A percentile compares a stretch with the other conserved stretches of the same genome.
Evolutionary conservation across 805 yeast genomes (phyloP).

Genomic region (Suhomyces sp.): DNA sequence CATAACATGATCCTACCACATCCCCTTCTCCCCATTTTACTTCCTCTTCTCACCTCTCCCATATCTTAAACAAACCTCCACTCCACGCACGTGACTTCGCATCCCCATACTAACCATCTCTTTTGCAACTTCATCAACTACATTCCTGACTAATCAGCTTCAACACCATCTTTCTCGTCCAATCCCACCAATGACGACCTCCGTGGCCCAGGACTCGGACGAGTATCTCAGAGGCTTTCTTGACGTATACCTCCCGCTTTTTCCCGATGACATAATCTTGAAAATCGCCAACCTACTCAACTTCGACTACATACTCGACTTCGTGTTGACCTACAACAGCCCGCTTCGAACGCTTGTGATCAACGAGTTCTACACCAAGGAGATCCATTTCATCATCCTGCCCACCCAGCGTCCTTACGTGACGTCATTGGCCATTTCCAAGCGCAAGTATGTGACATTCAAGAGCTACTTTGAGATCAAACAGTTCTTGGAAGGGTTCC

Average conservation of each 20-base stretch:
- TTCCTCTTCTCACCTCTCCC: no score
- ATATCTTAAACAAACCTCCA: no score
- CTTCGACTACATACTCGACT: slow-evolving; percentile 21
- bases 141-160: no score
- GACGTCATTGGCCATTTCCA: slow-evolving; percentile 6
- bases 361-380: slow-evolving; percentile 27
- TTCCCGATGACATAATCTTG: slow-evolving; percentile 25
- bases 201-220: no score
- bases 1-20: no score
- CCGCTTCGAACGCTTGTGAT: slow-evolving; percentile 23
- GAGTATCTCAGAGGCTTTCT: slow-evolving; percentile 8
- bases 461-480: slow-evolving; percentile 30
- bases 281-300: slow-evolving; percentile 19
- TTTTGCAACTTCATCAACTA: no score
- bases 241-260: slow-evolving; percentile 11
- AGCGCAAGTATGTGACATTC: slow-evolving; percentile 14
- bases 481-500: slow-evolving; percentile 29
- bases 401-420: slow-evolving; percentile 27
- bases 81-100: no score
- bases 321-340: slow-evolving; percentile 18
- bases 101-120: no score
- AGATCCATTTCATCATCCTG: slow-evolving; percentile 32
- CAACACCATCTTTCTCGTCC: no score
- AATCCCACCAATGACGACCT: no score
- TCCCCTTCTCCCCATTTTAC: no score